Conservation (phyloP, 257 asterid species). For the Eustoma russellianum region DNA sequence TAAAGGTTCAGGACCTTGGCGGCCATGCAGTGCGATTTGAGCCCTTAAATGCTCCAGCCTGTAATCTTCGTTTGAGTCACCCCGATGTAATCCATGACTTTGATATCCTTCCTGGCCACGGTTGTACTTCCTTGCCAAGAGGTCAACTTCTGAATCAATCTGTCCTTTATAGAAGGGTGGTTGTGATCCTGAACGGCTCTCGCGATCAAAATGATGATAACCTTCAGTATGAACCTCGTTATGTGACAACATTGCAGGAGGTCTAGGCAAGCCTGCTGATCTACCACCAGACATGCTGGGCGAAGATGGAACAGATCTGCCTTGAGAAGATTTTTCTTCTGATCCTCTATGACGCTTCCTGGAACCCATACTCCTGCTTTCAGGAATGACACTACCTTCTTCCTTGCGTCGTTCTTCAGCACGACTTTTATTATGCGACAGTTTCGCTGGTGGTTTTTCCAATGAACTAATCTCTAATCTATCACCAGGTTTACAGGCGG, state of each 20-base stretch:
- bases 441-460: not conserved
- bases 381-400: too few species aligned
- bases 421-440: too few species aligned
- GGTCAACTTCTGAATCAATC: slow-evolving; percentile 13
- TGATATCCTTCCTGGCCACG: slow-evolving; percentile 16
- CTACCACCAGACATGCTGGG: slow-evolving; percentile 12
- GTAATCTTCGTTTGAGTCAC: slow-evolving; percentile 11
- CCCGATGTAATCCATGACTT: slow-evolving; percentile 10
- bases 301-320: slow-evolving; percentile 11
- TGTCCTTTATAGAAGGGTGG: slow-evolving; percentile 16
- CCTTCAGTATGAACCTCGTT: slow-evolving; percentile 21
- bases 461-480: slow-evolving; percentile 5
- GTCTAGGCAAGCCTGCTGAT: slow-evolving; percentile 13
- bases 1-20: slow-evolving; percentile 14
- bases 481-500: slow-evolving; percentile 1
- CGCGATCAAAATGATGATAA: slow-evolving; percentile 15
- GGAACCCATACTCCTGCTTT: too few species aligned
- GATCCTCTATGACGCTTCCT: too few species aligned
- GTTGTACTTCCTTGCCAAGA: slow-evolving; percentile 20
- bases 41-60: slow-evolving; percentile 20
- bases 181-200: slow-evolving; percentile 14
- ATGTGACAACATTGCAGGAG: slow-evolving; percentile 10
- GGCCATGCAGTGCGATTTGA: slow-evolving; percentile 15
- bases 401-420: too few species aligned
- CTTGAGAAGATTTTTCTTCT: slow-evolving; percentile 15